Evolutionary conservation across 2,329 filamentous ascomycete genomes (phyloP).

Genomic region (Colletotrichum camelliae): DNA sequence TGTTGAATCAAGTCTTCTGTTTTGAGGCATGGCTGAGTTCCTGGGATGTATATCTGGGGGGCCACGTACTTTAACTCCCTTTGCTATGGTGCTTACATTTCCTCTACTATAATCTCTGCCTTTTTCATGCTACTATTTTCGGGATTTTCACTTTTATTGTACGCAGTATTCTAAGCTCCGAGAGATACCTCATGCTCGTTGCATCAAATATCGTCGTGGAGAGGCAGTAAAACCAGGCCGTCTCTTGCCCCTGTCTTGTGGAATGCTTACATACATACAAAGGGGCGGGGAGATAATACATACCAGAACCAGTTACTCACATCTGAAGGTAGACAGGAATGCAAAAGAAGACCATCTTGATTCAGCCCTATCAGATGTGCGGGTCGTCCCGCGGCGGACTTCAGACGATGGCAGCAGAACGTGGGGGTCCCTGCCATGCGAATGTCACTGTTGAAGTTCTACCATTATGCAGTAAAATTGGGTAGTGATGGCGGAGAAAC

Average conservation of each 20-base stretch:
- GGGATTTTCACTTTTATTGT: too few species aligned
- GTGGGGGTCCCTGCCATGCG: neutral
- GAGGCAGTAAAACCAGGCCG: too few species aligned
- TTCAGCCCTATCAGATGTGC: conserved; percentile 13
- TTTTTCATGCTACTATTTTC: neutral
- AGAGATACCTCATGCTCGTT: too few species aligned
- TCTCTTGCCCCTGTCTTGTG: fast-evolving
- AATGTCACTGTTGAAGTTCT: neutral
- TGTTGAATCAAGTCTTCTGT: neutral
- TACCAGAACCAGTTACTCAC: fast-evolving
- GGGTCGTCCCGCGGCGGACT: conserved; percentile 11
- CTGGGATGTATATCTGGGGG: too few species aligned
- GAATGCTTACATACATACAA: neutral
- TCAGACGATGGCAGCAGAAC: neutral
- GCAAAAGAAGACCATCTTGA: neutral
- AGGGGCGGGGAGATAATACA: fast-evolving
- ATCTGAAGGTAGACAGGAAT: neutral
- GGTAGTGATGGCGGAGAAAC: neutral
- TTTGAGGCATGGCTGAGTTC: neutral
- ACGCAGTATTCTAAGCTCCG: neutral
- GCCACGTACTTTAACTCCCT: neutral
- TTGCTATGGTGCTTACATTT: too few species aligned
- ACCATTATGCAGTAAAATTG: neutral
- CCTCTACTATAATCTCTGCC: too few species aligned
- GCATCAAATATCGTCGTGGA: neutral